Evolutionary conservation across 164 flowering plant genomes (phyloP), one percentile per base, ranked within the genome.

Genomic region (Stephania cephalantha): DNA sequence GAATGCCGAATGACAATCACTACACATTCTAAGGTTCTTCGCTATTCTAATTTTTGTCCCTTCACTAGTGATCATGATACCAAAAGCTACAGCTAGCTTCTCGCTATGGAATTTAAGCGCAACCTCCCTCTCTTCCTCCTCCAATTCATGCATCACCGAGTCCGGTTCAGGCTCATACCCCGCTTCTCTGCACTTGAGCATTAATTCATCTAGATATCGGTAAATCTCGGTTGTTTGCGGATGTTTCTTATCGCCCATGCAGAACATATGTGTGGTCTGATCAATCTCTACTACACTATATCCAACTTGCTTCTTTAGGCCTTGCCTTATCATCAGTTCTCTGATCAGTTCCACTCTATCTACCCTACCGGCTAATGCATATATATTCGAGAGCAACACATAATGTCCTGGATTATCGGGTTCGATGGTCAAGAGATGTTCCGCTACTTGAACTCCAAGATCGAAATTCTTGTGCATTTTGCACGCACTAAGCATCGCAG

Each of bases 401-500:
- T 90, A 90, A 76, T 92, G 94, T 12, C 87, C 87, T 4, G 92
- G 85, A 81, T 87, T 89, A 53, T 87, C 90, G 0, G 93, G 93
- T 69, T 90, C 91, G 13, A 81, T 18, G 9, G 82, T 78, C 70
- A 89, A 71, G 22, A 91, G 90, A 75, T 79, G 84, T 77, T 90
- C 91, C 1, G 90, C 93, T 12, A 82, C 90, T 75, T 80, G 53
- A 0, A 82, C 87, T 31, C 93, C 91, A 29, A 89, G 77, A 35
- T 87, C 86, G 13, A 86, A 83, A 70, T 87, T 85, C 81, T 86
- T 89, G 68, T 92, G 93, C 90, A 92, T 84, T 82, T 89, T 90
- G 84, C 97, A 92, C 2, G 95, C 91, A 18, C 92, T 93, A 20
- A 90, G 91, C 91, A 92, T 78, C 31, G 97, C 91, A 20, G 95